Base-by-base conservation (phyloP, 2,329 filamentous ascomycete species). In the Eutypella sp. region DNA sequence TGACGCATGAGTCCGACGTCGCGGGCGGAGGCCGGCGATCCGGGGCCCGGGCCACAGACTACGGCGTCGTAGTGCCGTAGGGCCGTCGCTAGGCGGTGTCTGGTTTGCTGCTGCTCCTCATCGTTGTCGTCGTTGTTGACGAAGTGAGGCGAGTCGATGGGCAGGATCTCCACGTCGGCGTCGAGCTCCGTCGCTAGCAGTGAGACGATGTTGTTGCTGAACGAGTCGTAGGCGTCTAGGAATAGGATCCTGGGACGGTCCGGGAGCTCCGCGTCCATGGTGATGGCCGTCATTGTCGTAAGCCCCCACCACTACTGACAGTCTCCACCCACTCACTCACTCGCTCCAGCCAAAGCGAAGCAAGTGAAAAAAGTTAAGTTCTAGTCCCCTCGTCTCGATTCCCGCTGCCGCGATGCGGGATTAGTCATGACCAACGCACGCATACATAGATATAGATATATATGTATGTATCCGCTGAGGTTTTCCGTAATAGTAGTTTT, bases 161-260 rank as follows among this genome's bases (percentile, higher is more conserved):
- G 81, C 48, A 95, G 73, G 37, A 87, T 79, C 39, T 79, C 78
- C 27, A 95, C 84, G 15, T 83, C 73, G 18, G 79, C 85, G 48
- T 76, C 69, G 8, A 95, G 75, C 3, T 81, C 75, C 4, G 84
- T 81, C 56, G 85, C 79, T 40, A 97, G 75, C 27, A 96, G 79
- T 5, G 87, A 84, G 44, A 95, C 82, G 58, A 97, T 93, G 69
- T 96, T 97, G 69, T 95, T 91, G 45, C 90, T 89, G 68, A 96
- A 99, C 36, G 91, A 96, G 71, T 99, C 93, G 68, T 95, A 95
- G 51, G 92, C 91, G 66, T 97, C 93, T 55, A 99, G 76, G 68
- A 95, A 96, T 52, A 97, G 80, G 51, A 97, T 85, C 49, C 72
- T 72, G 51, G 62, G 60, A 36, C 56, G 58, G 42, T 47, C 52